Conservation (phyloP, 2,329 filamentous ascomycete species). For the Pseudogymnoascus pannorum region DNA sequence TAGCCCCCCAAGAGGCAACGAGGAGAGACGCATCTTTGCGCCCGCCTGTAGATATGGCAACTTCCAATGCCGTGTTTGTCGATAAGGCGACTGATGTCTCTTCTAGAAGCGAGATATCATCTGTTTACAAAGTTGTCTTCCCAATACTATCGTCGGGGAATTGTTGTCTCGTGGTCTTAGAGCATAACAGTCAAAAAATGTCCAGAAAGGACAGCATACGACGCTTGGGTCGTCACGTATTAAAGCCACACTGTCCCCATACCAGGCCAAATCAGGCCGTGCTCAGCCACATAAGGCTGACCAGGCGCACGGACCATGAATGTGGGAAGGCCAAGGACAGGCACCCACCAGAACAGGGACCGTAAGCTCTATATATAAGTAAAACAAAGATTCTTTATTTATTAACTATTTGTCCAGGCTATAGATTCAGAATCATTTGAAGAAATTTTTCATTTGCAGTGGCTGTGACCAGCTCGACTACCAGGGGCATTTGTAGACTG, state of each 20-base stretch:
- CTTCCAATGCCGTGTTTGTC: not conserved
- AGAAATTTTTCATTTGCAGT: not conserved
- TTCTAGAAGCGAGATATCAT: not conserved
- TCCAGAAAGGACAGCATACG: constrained; percentile 5
- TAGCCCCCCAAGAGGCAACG: not conserved
- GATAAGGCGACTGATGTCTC: not conserved
- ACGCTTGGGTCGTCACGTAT: not conserved
- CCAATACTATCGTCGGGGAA: not conserved
- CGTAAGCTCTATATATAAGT: not conserved
- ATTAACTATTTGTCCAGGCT: no score
- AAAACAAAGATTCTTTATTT: not conserved
- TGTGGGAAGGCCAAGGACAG: not conserved
- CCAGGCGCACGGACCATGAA: not conserved
- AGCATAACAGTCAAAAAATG: not conserved
- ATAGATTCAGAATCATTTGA: no score
- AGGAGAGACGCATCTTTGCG: constrained; percentile 6
- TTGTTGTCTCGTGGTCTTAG: not conserved
- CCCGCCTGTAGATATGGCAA: not conserved
- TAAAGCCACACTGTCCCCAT: not conserved
- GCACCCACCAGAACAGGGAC: no score
- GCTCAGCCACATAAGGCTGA: not conserved
- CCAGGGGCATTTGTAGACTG: not conserved
- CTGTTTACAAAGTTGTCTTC: not conserved
- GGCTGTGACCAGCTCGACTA: not conserved
- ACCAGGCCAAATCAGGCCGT: not conserved